Evolutionary conservation across 371 early-diverging fungal species (phyloP), one percentile per base, ranked within the genome.

Genomic region (Mortierella sp.): DNA sequence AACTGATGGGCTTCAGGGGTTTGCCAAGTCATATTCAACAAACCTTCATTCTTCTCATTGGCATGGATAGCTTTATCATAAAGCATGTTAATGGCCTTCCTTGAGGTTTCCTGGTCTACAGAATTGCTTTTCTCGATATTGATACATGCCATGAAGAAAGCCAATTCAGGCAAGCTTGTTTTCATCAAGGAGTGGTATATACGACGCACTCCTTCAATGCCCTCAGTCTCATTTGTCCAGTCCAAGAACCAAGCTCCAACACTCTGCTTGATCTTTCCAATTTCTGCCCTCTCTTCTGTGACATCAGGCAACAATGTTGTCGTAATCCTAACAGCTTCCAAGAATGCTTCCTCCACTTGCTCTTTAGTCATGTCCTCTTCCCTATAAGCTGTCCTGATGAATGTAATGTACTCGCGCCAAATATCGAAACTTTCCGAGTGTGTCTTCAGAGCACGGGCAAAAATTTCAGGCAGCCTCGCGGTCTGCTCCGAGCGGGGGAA

Each of bases 101-200:
- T 85, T 2, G 85, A 72, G 3, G 73, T 72, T 15, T 64, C 72
- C 31, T 75, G 66, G 28, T 62, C 83, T 51, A 75, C 66, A 4
- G 84, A 79, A 37, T 77, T 72, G 32, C 32, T 84, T 73, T 43
- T 86, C 71, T 84, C 93, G 45, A 91, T 70, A 49, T 85, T 84
- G 45, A 93, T 65, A 70, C 93, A 92, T 29, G 83, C 79, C 64
- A 86, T 82, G 74, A 87, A 90, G 72, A 93, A 91, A 3, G 75
- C 79, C 49, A 82, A 70, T 4, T 89, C 90, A 3, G 92, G 92
- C 64, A 89, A 89, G 35, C 87, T 86, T 62, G 80, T 85, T 32
- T 85, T 83, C 47, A 87, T 66, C 31, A 94, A 82, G 26, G 84
- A 82, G 28, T 82, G 79, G 71, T 89, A 89, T 4, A 85, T 83